Evolutionary conservation across 2,329 filamentous ascomycete species (phyloP), one percentile per base, ranked within the genome.

Genomic region (Grosmannia serpens): DNA sequence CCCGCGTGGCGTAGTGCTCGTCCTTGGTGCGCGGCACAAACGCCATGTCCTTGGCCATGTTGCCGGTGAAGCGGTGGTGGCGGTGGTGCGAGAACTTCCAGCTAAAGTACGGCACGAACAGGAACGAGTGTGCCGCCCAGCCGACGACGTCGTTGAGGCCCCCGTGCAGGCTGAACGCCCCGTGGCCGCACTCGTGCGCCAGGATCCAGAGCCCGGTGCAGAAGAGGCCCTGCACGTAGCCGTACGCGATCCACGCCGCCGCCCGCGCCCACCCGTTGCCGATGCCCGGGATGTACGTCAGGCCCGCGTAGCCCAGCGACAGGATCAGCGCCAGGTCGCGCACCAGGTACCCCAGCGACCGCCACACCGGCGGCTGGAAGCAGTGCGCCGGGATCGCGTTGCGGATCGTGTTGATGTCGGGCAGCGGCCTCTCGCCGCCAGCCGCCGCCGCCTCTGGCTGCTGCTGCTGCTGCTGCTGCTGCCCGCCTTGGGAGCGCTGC

Each of bases 81-180:
- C 96, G 96, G 78, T 90, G 88, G 78, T 99, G 94, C 64, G 91
- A 96, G 75, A 96, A 92, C 78, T 99, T 95, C 94, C 94, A 99
- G 70, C 89, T 95, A 79, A 96, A 99, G 79, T 96, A 99, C 26
- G 94, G 94, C 55, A 99, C 64, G 44, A 96, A 79, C 33, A 96
- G 84, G 51, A 84, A 74, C 44, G 91, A 96, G 78, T 97, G 92
- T 66, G 89, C 83, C 70, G 95, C 73, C 88, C 89, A 96, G 67
- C 92, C 92, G 58, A 92, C 90, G 24, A 87, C 83, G 74, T 97
- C 91, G 77, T 97, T 97, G 70, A 97, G 74, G n/a, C 83, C 76
- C 77, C 88, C 91, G 68, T 89, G 95, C 27, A 88, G 78, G 50
- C 92, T 97, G 79, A 99, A 97, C 61, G 94, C 87, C 73, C 94